Evolutionary conservation across 1,139 yeast species (phyloP), one percentile per base, ranked within the genome.

Genomic region (Nakaseomyces bracarensis): DNA sequence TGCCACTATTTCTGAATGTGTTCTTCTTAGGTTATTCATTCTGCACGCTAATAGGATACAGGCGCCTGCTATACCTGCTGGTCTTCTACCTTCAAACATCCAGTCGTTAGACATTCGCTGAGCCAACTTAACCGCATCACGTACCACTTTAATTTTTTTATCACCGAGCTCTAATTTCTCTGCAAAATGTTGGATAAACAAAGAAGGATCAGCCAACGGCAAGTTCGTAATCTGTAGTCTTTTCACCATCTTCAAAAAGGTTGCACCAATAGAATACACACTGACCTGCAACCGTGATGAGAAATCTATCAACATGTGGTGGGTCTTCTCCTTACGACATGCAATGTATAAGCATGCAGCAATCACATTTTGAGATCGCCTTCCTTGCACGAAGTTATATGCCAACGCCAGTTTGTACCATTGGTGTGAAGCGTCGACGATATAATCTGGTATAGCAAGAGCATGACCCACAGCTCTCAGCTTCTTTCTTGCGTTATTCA

Each of bases 1-100:
- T 0, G 94, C 93, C 18, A 91, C 96, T 43, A 93, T 82, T 59
- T 93, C 97, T 1, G 91, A 77, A 63, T 91, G 96, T 3, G 95
- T 82, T 55, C 97, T 72, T 54, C 96, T 74, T 60, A 84, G 79
- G 57, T 89, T 89, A 64, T 91, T 91, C 97, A 91, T 91, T 63
- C 98, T 74, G 3, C 96, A 91, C 0, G 99, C 98, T 41, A 91
- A 66, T 39, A 93, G 63, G 2, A 91, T 73, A 63, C 97, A 87
- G 0, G 98, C 98, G 22, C 98, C 99, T 0, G 98, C 98, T 41
- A 91, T 77, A 56, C 99, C 98, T 0, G 98, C 97, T 0, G 98
- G 98, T 48, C 98, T 73, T 59, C 99, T 75, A 26, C 99, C 99
- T 61, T 86, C 94, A 57, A 82, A 84, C 49, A 91, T 83, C 96